phyloP scores from a whole-genome alignment of 306 rosid species.

The Casuarina glauca region DNA sequence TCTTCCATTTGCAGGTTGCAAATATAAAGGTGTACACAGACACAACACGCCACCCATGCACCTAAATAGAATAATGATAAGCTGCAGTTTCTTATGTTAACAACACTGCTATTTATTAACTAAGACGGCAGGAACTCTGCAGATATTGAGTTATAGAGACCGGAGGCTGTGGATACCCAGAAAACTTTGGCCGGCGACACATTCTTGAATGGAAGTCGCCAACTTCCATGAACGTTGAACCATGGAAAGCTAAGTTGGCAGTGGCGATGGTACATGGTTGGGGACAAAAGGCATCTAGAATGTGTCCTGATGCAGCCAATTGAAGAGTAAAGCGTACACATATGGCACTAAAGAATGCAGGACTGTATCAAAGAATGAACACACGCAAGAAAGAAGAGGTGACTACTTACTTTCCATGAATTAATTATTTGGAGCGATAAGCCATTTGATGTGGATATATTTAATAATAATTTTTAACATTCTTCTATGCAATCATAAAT shows the following conservation, averaged over 20 bases:
- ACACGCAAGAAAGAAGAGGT: too few species aligned
- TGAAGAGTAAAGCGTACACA: slow-evolving; percentile 33
- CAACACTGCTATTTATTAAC: neutral
- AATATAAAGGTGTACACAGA: slow-evolving; percentile 24
- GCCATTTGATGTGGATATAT: too few species aligned
- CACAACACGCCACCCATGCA: slow-evolving; percentile 29
- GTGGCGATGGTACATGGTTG: slow-evolving; percentile 38
- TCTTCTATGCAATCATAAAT: too few species aligned
- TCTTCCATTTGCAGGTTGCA: slow-evolving; percentile 25
- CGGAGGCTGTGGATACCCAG: slow-evolving; percentile 7
- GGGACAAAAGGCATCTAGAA: slow-evolving; percentile 18
- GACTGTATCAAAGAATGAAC: too few species aligned
- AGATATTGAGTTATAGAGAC: slow-evolving; percentile 7
- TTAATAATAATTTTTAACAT: too few species aligned
- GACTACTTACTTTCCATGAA: too few species aligned
- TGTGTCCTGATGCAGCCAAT: slow-evolving; percentile 8
- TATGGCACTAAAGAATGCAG: neutral
- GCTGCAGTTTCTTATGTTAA: neutral
- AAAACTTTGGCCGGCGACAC: slow-evolving; percentile 24
- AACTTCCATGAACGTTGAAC: slow-evolving; percentile 26
- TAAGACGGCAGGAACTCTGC: neutral
- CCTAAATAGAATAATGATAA: neutral
- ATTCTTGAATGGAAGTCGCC: slow-evolving; percentile 8
- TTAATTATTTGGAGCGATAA: too few species aligned
- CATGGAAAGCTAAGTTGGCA: slow-evolving; percentile 18